Conservation (phyloP, 2,329 filamentous ascomycete species). For the Dactylella cylindrospora region DNA sequence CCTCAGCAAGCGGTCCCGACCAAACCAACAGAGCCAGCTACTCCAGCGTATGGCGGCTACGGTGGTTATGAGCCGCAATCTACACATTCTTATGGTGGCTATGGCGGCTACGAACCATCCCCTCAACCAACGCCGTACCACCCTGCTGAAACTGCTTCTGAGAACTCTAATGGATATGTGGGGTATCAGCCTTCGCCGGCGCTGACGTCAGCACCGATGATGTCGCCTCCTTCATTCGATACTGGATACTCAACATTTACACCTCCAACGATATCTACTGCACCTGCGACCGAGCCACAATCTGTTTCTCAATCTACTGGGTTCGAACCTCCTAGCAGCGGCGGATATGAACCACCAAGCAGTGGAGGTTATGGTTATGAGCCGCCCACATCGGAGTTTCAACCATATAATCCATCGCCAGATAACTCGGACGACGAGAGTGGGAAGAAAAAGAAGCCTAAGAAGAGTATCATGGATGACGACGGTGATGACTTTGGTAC, state of each 20-base stretch:
- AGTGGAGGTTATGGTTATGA: constrained; percentile 57
- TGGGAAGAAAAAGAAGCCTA: constrained; percentile 60
- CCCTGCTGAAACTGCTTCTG: constrained; percentile 4
- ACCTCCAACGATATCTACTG: constrained; percentile 4
- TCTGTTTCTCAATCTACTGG: not conserved
- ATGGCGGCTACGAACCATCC: constrained; percentile 53
- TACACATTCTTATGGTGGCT: constrained; percentile 56
- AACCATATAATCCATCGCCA: constrained; percentile 58
- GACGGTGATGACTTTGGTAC: constrained; percentile 64
- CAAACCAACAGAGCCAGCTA: constrained; percentile 50
- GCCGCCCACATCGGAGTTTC: constrained; percentile 54
- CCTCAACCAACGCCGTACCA: constrained; percentile 27
- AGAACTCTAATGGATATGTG: constrained; percentile 19
- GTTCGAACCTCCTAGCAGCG: constrained; percentile 45
- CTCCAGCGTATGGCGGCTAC: constrained; percentile 49
- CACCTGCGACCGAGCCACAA: constrained; percentile 51
- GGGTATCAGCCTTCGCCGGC: constrained; percentile 28
- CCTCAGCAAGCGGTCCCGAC: constrained; percentile 47
- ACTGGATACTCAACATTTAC: constrained; percentile 12
- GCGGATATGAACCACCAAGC: constrained; percentile 48
- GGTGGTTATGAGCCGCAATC: constrained; percentile 64
- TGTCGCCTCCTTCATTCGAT: constrained; percentile 32
- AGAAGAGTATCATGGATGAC: constrained; percentile 79
- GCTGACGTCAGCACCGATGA: constrained; percentile 13
- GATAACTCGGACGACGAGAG: constrained; percentile 57